Evolutionary conservation across 176 grass and related monocot species (phyloP).

Genomic region (Carex kokanica): DNA sequence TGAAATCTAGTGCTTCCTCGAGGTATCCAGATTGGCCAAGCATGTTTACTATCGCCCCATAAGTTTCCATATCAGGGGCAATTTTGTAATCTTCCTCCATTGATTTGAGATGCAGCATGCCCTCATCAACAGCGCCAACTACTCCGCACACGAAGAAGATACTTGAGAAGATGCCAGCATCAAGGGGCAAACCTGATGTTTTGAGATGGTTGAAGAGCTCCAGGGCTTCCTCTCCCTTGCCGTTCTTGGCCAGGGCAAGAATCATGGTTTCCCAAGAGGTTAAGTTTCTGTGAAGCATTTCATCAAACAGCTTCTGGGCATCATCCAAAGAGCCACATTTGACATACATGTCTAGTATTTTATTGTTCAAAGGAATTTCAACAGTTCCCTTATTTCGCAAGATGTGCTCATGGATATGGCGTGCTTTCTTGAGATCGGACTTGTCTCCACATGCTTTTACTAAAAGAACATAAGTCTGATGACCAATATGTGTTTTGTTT

Average conservation of each 20-base stretch:
- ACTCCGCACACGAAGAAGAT: constrained; percentile 72
- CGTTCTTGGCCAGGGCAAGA: constrained; percentile 65
- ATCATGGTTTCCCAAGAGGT: constrained; percentile 82
- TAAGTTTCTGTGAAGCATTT: constrained; percentile 57
- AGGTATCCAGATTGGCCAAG: constrained; percentile 85
- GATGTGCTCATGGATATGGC: constrained; percentile 49
- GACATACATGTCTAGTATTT: constrained; percentile 80
- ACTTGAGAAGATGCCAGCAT: constrained; percentile 56
- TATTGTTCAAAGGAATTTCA: constrained; percentile 63
- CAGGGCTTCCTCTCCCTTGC: constrained; percentile 77
- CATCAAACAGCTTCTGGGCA: constrained; percentile 59
- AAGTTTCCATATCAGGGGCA: constrained; percentile 65
- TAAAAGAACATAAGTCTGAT: constrained; percentile 48
- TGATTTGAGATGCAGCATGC: constrained; percentile 89
- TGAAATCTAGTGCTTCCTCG: constrained; percentile 78
- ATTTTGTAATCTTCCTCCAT: constrained; percentile 87
- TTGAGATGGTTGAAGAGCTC: constrained; percentile 66
- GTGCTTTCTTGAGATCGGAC: constrained; percentile 53
- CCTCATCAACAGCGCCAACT: constrained; percentile 80
- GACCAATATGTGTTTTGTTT: constrained; percentile 36
- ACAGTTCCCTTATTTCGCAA: constrained; percentile 33
- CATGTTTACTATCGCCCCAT: constrained; percentile 75
- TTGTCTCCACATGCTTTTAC: constrained; percentile 74
- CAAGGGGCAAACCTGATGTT: constrained; percentile 50
- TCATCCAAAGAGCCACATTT: constrained; percentile 81